Percentiles rank a stretch among this genome's conserved stretches.
Conservation (phyloP, 441 rosid genomes). For the Aleurites moluccanus region DNA sequence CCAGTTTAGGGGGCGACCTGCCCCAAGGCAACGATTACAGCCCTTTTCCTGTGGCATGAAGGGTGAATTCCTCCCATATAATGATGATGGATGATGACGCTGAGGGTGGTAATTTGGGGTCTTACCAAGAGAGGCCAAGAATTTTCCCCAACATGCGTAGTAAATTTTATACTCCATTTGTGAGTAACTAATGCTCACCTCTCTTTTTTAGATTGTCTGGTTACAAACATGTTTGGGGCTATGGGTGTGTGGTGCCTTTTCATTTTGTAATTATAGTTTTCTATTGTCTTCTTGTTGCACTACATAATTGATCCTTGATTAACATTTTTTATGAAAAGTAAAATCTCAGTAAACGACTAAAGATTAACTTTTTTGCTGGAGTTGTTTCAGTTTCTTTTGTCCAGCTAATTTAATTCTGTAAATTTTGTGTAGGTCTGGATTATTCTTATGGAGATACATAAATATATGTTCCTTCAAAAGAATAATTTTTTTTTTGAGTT, state of each 20-base stretch:
- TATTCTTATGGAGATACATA: neutral
- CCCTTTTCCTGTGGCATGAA: slow-evolving; percentile 41
- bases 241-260: too few relatives aligned
- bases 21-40: slow-evolving; percentile 54
- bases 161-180: slow-evolving; percentile 76
- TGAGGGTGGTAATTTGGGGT: slow-evolving; percentile 73
- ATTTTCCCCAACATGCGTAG: slow-evolving; percentile 88
- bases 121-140: slow-evolving; percentile 81
- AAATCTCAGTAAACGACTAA: too few relatives aligned
- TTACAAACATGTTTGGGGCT: neutral
- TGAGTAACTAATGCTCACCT: slow-evolving; percentile 28
- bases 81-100: slow-evolving; percentile 88
- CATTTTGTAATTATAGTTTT: too few relatives aligned
- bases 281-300: too few relatives aligned
- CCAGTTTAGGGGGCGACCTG: slow-evolving; percentile 67
- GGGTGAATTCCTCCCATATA: slow-evolving; percentile 50
- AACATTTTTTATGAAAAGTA: too few relatives aligned
- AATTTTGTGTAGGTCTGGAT: neutral
- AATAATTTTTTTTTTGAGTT: neutral
- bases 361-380: neutral
- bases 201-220: neutral
- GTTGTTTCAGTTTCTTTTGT: too few relatives aligned
- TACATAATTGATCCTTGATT: too few relatives aligned
- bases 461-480: neutral
- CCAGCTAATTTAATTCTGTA: too few relatives aligned